Conservation (phyloP, 768 basidiomycete genomes). For the Suillus weaverae region DNA sequence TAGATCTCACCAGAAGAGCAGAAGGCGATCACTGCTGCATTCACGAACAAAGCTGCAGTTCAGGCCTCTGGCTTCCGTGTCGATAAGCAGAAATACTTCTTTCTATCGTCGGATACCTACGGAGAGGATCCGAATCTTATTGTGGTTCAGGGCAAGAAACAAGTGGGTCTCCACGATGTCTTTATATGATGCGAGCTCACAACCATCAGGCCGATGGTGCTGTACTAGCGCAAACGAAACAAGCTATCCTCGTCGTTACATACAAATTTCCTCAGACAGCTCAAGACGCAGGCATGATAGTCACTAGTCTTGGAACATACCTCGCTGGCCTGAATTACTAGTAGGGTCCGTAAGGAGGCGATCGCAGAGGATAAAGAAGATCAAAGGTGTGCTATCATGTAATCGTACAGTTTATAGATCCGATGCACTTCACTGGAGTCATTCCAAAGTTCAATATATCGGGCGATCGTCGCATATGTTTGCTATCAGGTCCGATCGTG, state of each 20-base stretch:
- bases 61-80: slow-evolving; percentile 65
- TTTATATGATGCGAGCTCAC: not conserved
- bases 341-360: slow-evolving; percentile 33
- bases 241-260: slow-evolving; percentile 81
- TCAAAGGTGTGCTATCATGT: slow-evolving; percentile 6
- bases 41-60: slow-evolving; percentile 38
- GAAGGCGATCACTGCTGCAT: slow-evolving; percentile 36
- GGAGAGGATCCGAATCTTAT: slow-evolving; percentile 41
- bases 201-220: slow-evolving; percentile 66
- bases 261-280: slow-evolving; percentile 69
- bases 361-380: slow-evolving; percentile 8
- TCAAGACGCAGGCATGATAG: slow-evolving; percentile 61
- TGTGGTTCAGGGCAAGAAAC: slow-evolving; percentile 72
- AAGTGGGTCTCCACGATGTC: slow-evolving; percentile 44
- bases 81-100: slow-evolving; percentile 74
- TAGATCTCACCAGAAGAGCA: slow-evolving; percentile 27
- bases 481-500: not conserved
- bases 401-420: not conserved
- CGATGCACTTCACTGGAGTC: not conserved
- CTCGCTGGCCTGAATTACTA: slow-evolving; percentile 62
- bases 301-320: slow-evolving; percentile 76
- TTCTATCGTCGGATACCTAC: slow-evolving; percentile 32
- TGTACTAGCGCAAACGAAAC: slow-evolving; percentile 74
- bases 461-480: not conserved
- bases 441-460: not conserved